Base-by-base conservation (phyloP, 164 flowering plant species). In the Umbilicus rupestris region DNA sequence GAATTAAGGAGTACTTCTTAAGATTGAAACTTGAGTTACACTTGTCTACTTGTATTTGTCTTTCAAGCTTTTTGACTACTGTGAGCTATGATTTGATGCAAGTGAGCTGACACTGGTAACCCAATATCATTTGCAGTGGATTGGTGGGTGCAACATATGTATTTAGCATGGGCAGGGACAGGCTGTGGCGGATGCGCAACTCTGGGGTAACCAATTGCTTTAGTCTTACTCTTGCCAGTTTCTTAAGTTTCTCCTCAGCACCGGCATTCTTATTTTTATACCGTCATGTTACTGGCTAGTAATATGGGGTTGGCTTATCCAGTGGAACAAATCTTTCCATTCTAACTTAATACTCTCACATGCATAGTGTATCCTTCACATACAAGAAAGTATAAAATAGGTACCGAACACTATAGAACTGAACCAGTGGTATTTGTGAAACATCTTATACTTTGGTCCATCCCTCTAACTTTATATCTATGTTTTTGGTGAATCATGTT, bases 181-280 rank as follows among this genome's bases (percentile, higher is more conserved):
- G 78, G 7, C 66, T 89, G 55, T 89, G 96, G 96, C 81, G 78
- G 69, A 78, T 77, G 83, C 81, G 80, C 33, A 89, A 89, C 75
- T 70, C 89, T 49, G 96, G 93, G 85, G 96, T 89, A 84, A 64
- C 73, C 16, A 64, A 31, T 6, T 42, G 24, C 35, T 41, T 66
- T 16, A 16, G 39, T 24, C 17, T 65, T 22, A 12, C 8, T 31
- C 42, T 8, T 37, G 7, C 12, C 12, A 7, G 6, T 64, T 12
- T 14, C 5, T 15, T n/a, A 11, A 9, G 30, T n/a, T 24, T 24
- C 46, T 22, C 24, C 11, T 64, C 20, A 3, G 19, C 2, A 3
- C 20, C 45, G 49, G 26, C 0, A 16, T 22, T 65, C 7, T 28
- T 45, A 26, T 4, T 7, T 42, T 42, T 15, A 24, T 41, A 11